A percentile compares a stretch with the other conserved stretches of the same genome.
phyloP scores from a whole-genome alignment of 73 alveolate genomes.

The Tetrahymena elliotti region DNA sequence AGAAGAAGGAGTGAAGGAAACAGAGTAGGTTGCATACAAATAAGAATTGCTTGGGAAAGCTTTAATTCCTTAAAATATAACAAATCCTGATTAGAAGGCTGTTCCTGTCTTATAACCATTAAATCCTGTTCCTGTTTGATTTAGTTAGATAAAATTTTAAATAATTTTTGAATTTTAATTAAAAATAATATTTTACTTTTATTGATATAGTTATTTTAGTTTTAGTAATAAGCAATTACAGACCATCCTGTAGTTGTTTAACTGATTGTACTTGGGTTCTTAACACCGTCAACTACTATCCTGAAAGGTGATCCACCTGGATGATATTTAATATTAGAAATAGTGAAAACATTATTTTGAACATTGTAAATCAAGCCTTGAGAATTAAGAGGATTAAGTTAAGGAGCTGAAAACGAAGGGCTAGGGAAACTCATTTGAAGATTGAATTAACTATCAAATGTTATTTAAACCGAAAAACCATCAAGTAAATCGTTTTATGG shows the following conservation, averaged over 20 bases:
- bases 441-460: neutral
- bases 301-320: constrained; percentile 39
- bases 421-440: neutral
- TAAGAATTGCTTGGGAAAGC: constrained; percentile 23
- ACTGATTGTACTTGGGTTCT: neutral
- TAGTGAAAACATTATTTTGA: neutral
- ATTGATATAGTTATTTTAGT: constrained; percentile 7
- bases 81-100: neutral
- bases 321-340: constrained; percentile 6
- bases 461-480: neutral
- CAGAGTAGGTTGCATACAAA: constrained; percentile 3
- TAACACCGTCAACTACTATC: constrained; percentile 22
- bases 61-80: neutral
- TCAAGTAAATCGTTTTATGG: neutral
- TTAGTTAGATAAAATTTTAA: neutral
- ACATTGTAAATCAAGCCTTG: neutral
- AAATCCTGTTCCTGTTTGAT: neutral
- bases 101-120: neutral
- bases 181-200: neutral
- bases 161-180: neutral
- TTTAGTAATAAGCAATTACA: neutral
- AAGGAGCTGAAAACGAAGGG: neutral
- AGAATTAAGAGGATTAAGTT: neutral
- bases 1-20: constrained; percentile 15
- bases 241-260: neutral